Evolutionary conservation across 2,329 filamentous ascomycete genomes (phyloP).

Genomic region (Geosmithia flava): DNA sequence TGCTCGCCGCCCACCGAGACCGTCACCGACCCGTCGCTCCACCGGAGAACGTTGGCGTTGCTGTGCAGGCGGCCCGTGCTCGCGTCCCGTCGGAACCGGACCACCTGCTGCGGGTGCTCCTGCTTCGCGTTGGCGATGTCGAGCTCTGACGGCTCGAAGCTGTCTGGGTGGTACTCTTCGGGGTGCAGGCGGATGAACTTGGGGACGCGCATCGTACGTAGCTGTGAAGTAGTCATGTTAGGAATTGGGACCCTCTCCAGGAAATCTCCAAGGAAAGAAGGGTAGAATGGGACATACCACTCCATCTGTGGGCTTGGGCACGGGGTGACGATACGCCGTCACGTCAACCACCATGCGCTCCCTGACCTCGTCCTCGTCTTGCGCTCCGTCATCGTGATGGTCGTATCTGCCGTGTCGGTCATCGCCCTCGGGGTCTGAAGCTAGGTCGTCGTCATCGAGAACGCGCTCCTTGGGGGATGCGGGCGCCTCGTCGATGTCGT

Average conservation of each 20-base stretch:
- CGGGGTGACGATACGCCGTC: slow-evolving; percentile 54
- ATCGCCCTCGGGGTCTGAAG: slow-evolving; percentile 35
- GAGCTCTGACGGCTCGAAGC: slow-evolving; percentile 48
- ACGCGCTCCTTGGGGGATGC: slow-evolving; percentile 49
- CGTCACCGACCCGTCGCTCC: slow-evolving; percentile 70
- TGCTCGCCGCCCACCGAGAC: slow-evolving; percentile 65
- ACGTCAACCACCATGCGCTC: slow-evolving; percentile 50
- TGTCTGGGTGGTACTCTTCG: slow-evolving; percentile 51
- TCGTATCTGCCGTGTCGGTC: slow-evolving; percentile 25
- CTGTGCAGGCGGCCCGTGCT: slow-evolving; percentile 57
- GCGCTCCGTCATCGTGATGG: slow-evolving; percentile 32
- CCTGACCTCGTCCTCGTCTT: slow-evolving; percentile 31
- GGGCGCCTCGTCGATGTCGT: slow-evolving; percentile 33
- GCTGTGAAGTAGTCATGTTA: too few relatives aligned
- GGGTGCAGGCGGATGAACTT: slow-evolving; percentile 61
- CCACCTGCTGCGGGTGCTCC: slow-evolving; percentile 48
- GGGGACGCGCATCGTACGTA: slow-evolving; percentile 60
- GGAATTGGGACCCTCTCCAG: neutral
- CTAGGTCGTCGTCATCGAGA: slow-evolving; percentile 49
- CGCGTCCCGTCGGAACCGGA: slow-evolving; percentile 57
- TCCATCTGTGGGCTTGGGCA: slow-evolving; percentile 60
- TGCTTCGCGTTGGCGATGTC: slow-evolving; percentile 40
- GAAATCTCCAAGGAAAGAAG: slow-evolving; percentile 2
- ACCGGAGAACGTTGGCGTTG: slow-evolving; percentile 62
- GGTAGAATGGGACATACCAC: slow-evolving; percentile 35